phyloP scores from a whole-genome alignment of 2,329 filamentous ascomycete genomes.

The Berkeleyomyces rouxiae region DNA sequence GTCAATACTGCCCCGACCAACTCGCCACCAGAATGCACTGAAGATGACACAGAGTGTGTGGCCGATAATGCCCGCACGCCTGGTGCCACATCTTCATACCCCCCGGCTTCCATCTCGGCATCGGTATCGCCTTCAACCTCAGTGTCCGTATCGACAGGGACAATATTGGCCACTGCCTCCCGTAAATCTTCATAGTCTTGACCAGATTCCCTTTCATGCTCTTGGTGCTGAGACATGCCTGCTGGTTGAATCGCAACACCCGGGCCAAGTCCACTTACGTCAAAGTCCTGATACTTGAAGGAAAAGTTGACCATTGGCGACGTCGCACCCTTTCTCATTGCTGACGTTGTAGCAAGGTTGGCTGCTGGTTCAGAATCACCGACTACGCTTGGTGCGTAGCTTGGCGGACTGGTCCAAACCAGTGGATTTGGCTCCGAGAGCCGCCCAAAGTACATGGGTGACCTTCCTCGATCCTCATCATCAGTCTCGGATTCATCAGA shows the following conservation, averaged over 20 bases:
- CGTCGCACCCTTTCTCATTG: neutral
- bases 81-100: neutral
- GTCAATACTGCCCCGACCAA: neutral
- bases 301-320: neutral
- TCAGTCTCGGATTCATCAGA: constrained; percentile 10
- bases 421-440: constrained; percentile 9
- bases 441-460: constrained; percentile 12
- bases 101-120: neutral
- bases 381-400: constrained; percentile 8
- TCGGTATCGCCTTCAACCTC: neutral
- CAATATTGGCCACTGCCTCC: neutral
- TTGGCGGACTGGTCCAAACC: constrained; percentile 12
- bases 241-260: neutral
- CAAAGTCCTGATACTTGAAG: neutral
- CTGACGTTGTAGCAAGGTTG: neutral
- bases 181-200: neutral
- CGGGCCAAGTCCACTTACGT: neutral
- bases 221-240: neutral
- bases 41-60: neutral
- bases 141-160: neutral
- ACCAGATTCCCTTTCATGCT: neutral
- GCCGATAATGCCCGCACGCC: neutral
- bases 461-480: constrained; percentile 9
- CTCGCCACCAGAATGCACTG: neutral
- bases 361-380: neutral